Evolutionary conservation across 495 filamentous ascomycete genomes (phyloP), one percentile per base, ranked within the genome.

Genomic region (Amphirosellinia nigrospora): DNA sequence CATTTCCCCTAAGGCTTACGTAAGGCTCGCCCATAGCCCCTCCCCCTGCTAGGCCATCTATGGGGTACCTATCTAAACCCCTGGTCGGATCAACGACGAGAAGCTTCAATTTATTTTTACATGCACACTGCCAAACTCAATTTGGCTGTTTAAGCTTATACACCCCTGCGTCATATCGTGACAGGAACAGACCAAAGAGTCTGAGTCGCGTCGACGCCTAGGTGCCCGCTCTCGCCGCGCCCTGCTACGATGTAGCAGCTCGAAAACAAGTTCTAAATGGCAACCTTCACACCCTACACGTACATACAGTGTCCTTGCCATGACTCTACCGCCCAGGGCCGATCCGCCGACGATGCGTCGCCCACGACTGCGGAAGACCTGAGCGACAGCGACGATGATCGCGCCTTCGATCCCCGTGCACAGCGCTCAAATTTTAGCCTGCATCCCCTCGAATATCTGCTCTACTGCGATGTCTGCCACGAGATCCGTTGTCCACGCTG

Each of bases 401-500:
- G 85, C 70, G 91, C 92, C 15, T 98, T 99, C 77, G 91, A 99
- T 74, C 94, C 96, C 0, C 87, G 91, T 48, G 89, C 90, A 38
- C 88, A 92, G 2, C 89, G 96, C 7, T 90, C 95, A 41, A 95
- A 92, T 77, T 97, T 92, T 83, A 92, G 92, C 48, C 85, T 99
- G 41, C 97, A 94, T 79, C 94, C 95, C 0, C 88, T 97, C n/a
- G 94, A 98, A 74, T 92, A 96, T 74, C 88, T 99, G 9, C 86
- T 97, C 13, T 98, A 94, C 80, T 99, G 96, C 81, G 94, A 97
- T 75, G 96, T 98, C 78, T 99, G 96, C 78, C 93, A 96, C 72
- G 90, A 97, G 81, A 95, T 99, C 65, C 91, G 94, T 71, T 99
- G 96, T 75, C 93, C 94, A 8, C 86, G 94, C 78, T 99, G 96